Conservation (phyloP, 345 rosid species). For the Salix purpurea region DNA sequence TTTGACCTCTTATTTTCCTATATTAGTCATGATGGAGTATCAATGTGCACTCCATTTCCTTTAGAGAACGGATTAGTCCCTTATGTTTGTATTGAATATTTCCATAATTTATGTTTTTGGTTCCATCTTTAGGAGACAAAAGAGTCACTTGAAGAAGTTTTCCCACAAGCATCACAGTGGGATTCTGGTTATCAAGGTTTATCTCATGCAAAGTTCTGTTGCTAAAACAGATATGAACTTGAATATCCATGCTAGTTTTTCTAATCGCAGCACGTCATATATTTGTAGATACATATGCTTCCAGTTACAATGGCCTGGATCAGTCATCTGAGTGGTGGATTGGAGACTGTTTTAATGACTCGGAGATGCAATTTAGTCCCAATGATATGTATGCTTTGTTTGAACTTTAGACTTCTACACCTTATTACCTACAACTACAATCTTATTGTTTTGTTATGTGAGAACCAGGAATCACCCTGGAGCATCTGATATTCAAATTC, state of each 20-base stretch:
- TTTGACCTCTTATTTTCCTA: background rate
- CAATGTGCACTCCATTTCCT: background rate
- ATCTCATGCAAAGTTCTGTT: constrained; percentile 12
- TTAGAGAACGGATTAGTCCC: background rate
- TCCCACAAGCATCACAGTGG: constrained; percentile 51
- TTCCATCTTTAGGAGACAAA: constrained; percentile 54
- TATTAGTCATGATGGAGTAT: background rate
- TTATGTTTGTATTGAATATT: background rate
- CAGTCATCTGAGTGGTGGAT: constrained; percentile 65
- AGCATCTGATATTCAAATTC: constrained; percentile 50
- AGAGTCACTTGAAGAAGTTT: constrained; percentile 52
- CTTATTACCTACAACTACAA: constrained; percentile 6
- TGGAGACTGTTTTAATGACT: constrained; percentile 63
- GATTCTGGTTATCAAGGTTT: constrained; percentile 67
- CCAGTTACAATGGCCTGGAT: constrained; percentile 53
- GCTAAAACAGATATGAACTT: constrained; percentile 2
- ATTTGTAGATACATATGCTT: constrained; percentile 43
- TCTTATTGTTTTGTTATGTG: constrained; percentile 22
- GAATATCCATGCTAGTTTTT: constrained; percentile 10
- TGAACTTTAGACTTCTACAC: constrained; percentile 13
- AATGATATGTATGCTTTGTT: constrained; percentile 57
- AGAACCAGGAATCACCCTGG: constrained; percentile 46
- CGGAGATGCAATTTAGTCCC: constrained; percentile 46
- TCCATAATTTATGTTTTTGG: constrained; percentile 9
- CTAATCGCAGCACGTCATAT: constrained; percentile 13